Base-by-base conservation (phyloP, 2,329 filamentous ascomycete species). In the Fusarium sp. region DNA sequence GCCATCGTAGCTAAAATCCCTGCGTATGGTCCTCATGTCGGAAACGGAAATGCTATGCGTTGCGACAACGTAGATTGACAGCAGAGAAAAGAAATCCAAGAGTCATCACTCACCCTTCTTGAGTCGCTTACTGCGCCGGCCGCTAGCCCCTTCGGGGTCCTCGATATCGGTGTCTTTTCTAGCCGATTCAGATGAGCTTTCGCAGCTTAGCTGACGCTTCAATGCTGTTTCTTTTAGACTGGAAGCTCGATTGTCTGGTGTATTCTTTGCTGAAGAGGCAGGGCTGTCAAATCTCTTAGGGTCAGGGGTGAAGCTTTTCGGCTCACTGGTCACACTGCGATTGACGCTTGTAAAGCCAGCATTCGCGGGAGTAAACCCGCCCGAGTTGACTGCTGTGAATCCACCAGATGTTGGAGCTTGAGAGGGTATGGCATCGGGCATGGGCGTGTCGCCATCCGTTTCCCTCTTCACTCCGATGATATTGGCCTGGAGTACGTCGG, bases 51-150 rank as follows among this genome's bases (percentile, higher is more conserved):
- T 69, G 73, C 62, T 75, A 68, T 64, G 26, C 73, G 61, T 67
- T 73, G 70, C 69, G 68, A 63, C 70, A 64, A 54, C 48, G 66
- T 51, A 44, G 62, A 63, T 70, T 59, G 59, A 42, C 22, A 51
- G 30, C 38, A 65, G 61, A 24, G 44, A 60, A 68, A n/a, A 32
- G 32, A 13, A 66, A 55, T 55, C 15, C 28, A 54, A 17, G 38
- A 44, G 32, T 32, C 30, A 48, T 42, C 32, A 67, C 78, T 55
- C 74, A 75, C 79, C 79, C 67, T 97, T 98, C 83, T 96, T 97
- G 18, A 98, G 87, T 48, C 96, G 91, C 85, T 99, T 99, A 83
- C 95, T 98, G 66, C 96, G 91, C 71, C 96, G 90, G 73, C 93
- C 94, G 70, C 89, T 70, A 22, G 67, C 89, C 75, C 85, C 86